Base-by-base conservation (phyloP, 768 basidiomycete species). In the Cyclocybe cylindracea region DNA sequence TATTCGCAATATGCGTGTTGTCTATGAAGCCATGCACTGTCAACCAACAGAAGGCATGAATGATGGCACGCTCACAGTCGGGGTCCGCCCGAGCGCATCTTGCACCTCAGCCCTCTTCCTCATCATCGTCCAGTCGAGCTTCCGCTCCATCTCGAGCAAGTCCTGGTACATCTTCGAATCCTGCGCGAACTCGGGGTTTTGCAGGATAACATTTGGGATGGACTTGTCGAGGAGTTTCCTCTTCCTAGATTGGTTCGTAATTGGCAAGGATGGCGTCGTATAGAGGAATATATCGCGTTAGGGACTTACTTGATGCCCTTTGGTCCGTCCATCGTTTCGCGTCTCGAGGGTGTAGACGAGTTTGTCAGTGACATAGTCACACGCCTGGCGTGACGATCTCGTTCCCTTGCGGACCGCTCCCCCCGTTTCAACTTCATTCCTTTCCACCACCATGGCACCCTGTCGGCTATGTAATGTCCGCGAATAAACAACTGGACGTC, bases 81-180 rank as follows among this genome's bases (percentile, higher is more conserved):
- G 84, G 33, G 81, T 85, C 51, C 87, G 79, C 16, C 80, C 80
- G 41, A 95, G 65, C n/a, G 92, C 85, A 64, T 98, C 94, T 63
- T 94, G 90, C 32, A 98, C 85, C 65, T 98, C 94, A 8, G 87
- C 87, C 59, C 80, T 84, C 70, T 96, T 96, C 65, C 95, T 78
- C 65, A 84, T 85, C 78, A 95, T 88, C 3, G 93, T 95, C 95
- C 95, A 97, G 68, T 98, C 94, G 11, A 98, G 74, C 65, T 88
- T 91, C 51, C 89, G 81, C 66, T 97, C 94, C 84, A 91, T 91
- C 57, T 89, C 87, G 24, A 94, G 68, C 37, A 97, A 73, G 60
- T 91, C 86, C 53, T 86, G 83, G 69, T 96, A 97, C 82, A 95
- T 91, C 51, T 74, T 76, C 18, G 91, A 91, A 66, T 96, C 93